Percentiles rank a stretch among this genome's conserved stretches.
These are phyloP conservation scores for Remersonia thermophila DNA, from an alignment of 2,329 filamentous ascomycete genomes.

Conservation along the genomic window DNA sequence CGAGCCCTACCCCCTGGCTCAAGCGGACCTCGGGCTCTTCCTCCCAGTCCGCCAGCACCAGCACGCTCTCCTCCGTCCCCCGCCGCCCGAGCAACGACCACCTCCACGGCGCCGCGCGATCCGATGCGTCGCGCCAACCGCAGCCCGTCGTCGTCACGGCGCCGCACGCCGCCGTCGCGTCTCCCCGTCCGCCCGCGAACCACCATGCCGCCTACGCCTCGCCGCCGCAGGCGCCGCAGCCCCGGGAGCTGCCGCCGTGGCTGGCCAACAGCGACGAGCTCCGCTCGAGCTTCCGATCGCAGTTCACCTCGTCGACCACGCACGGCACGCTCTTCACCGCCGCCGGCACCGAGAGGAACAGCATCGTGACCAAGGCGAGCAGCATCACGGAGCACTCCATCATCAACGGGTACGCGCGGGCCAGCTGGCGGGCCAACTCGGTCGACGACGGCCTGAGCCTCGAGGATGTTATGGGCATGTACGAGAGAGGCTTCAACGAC, in stretches of 20 bases:
- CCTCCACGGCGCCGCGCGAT: constrained; percentile 12
- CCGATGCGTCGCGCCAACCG: constrained; percentile 7
- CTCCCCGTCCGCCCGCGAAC: constrained; percentile 2
- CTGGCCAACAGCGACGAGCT: constrained; percentile 35
- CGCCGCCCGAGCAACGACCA: constrained; percentile 29
- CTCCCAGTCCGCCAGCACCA: constrained; percentile 33
- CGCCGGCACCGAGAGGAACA: constrained; percentile 67
- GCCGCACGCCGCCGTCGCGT: constrained; percentile 3
- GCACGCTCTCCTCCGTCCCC: constrained; percentile 29
- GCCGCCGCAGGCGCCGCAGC: too few relatives aligned
- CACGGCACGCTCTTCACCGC: constrained; percentile 38
- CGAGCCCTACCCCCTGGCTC: constrained; percentile 25
- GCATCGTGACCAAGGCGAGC: constrained; percentile 66
- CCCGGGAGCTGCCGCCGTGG: constrained; percentile 32
- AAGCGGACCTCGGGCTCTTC: constrained; percentile 36
- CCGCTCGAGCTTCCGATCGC: constrained; percentile 44
- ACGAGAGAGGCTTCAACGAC: constrained; percentile 48
- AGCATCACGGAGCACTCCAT: constrained; percentile 41
- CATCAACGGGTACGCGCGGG: constrained; percentile 20
- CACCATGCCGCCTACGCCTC: too few relatives aligned
- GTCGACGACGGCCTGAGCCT: constrained; percentile 46
- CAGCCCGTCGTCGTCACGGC: constrained; percentile 1
- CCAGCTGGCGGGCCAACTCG: constrained; percentile 21
- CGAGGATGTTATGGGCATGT: constrained; percentile 59
- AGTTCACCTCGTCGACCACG: constrained; percentile 40